Evolutionary conservation across 345 rosid genomes (phyloP).

Genomic region (Erysimum cheiranthoides): DNA sequence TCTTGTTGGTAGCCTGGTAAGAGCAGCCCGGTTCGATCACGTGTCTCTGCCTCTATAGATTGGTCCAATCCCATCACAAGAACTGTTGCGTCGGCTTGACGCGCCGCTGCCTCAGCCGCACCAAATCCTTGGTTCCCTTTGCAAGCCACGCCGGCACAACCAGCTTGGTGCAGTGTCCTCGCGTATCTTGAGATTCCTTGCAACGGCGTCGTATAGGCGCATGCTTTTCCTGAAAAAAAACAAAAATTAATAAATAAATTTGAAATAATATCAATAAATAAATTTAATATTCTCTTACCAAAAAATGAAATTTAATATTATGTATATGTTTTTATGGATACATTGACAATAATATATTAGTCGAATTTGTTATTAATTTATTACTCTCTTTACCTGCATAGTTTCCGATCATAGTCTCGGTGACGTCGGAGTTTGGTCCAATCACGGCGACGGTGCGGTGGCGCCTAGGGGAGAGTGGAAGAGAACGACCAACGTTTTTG

Average conservation of each 20-base stretch:
- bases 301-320: too few species aligned
- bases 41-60: slow-evolving; percentile 76
- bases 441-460: slow-evolving; percentile 78
- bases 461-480: slow-evolving; percentile 65
- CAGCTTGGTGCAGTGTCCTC: slow-evolving; percentile 62
- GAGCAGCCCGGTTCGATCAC: slow-evolving; percentile 69
- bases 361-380: too few species aligned
- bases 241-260: too few species aligned
- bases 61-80: slow-evolving; percentile 93
- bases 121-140: slow-evolving; percentile 49
- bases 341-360: too few species aligned
- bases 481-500: slow-evolving; percentile 53
- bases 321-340: too few species aligned
- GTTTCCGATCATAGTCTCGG: slow-evolving; percentile 94
- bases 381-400: slow-evolving; percentile 56
- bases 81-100: slow-evolving; percentile 73
- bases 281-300: too few species aligned
- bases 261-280: too few species aligned
- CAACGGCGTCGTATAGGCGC: slow-evolving; percentile 72
- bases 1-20: slow-evolving; percentile 83
- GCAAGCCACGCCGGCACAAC: slow-evolving; percentile 71
- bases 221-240: slow-evolving; percentile 52
- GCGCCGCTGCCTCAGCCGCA: slow-evolving; percentile 65
- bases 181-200: slow-evolving; percentile 74
- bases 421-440: slow-evolving; percentile 93